phyloP scores from a whole-genome alignment of 352 stramenopile genomes.

The Phytophthora vignae region DNA sequence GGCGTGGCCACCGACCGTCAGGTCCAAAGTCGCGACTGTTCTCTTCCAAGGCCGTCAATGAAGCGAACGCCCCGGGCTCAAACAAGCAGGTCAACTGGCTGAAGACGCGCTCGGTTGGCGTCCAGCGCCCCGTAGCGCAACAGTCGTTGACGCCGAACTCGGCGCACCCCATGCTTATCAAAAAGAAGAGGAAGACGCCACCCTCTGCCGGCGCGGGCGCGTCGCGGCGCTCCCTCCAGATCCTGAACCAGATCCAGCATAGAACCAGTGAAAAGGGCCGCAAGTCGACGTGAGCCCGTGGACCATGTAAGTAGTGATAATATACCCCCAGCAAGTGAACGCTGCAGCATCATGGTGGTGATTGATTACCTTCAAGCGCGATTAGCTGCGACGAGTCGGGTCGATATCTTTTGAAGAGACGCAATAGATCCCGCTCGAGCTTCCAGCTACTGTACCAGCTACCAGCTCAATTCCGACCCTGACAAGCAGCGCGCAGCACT shows the following conservation, averaged over 20 bases:
- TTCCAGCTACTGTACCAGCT: no score
- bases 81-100: conserved; percentile 85
- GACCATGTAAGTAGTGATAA: conserved; percentile 19
- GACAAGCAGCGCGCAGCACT: conserved; percentile 1
- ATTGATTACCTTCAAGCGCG: background rate
- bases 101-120: conserved; percentile 71
- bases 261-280: conserved; percentile 51
- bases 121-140: conserved; percentile 25
- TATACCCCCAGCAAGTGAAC: conserved; percentile 13
- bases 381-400: conserved; percentile 12
- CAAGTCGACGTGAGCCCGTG: conserved; percentile 43
- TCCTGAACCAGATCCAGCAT: conserved; percentile 85
- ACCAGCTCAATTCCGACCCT: background rate
- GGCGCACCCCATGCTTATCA: conserved; percentile 41
- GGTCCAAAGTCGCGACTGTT: conserved; percentile 49
- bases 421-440: conserved; percentile 12
- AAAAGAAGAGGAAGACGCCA: conserved; percentile 70
- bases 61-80: conserved; percentile 23
- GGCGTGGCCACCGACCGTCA: conserved; percentile 32
- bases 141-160: conserved; percentile 49
- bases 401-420: conserved; percentile 35
- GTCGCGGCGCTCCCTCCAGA: conserved; percentile 80
- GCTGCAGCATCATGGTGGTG: background rate
- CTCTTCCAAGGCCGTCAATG: conserved; percentile 56
- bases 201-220: conserved; percentile 50